A percentile compares a stretch with the other conserved stretches of the same genome.
Conservation (phyloP, 2,329 filamentous ascomycete genomes). For the Fusarium tricinctum region DNA sequence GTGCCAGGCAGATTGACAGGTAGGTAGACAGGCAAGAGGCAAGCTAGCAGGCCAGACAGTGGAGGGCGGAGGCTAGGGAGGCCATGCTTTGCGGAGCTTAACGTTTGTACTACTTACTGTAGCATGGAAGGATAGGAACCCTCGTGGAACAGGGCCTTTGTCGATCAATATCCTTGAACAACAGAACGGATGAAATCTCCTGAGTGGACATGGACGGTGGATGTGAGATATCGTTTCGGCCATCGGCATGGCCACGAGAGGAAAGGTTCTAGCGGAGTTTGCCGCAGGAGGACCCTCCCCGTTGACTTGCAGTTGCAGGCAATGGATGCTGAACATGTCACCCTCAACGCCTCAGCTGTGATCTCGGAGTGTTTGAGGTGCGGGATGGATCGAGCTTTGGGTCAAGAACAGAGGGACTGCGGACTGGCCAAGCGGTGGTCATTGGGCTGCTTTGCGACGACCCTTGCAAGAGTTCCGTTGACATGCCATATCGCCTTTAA, state of each 20-base stretch:
- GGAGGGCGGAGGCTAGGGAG: too few species aligned
- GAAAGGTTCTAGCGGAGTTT: slow-evolving; percentile 28
- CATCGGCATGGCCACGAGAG: slow-evolving; percentile 34
- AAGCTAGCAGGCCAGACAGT: slow-evolving; percentile 6
- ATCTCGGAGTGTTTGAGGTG: slow-evolving; percentile 35
- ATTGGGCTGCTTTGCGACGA: slow-evolving; percentile 16
- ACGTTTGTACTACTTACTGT: slow-evolving; percentile 18
- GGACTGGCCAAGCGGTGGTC: slow-evolving; percentile 23
- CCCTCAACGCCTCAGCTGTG: slow-evolving; percentile 26
- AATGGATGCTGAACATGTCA: slow-evolving; percentile 21
- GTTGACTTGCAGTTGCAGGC: not conserved
- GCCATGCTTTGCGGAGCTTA: slow-evolving; percentile 28
- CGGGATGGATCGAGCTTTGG: slow-evolving; percentile 38
- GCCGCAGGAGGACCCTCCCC: slow-evolving; percentile 17
- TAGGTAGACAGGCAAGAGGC: not conserved
- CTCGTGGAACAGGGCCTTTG: slow-evolving; percentile 41
- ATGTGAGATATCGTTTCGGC: slow-evolving; percentile 25
- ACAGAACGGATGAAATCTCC: slow-evolving; percentile 39
- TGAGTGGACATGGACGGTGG: slow-evolving; percentile 7
- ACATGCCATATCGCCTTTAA: slow-evolving; percentile 29
- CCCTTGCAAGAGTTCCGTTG: slow-evolving; percentile 18
- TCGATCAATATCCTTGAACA: slow-evolving; percentile 39
- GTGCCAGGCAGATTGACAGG: slow-evolving; percentile 18
- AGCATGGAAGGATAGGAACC: slow-evolving; percentile 33
- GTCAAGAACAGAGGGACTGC: slow-evolving; percentile 24